phyloP scores from a whole-genome alignment of 2,329 filamentous ascomycete genomes.

The Alternaria gaisen region DNA sequence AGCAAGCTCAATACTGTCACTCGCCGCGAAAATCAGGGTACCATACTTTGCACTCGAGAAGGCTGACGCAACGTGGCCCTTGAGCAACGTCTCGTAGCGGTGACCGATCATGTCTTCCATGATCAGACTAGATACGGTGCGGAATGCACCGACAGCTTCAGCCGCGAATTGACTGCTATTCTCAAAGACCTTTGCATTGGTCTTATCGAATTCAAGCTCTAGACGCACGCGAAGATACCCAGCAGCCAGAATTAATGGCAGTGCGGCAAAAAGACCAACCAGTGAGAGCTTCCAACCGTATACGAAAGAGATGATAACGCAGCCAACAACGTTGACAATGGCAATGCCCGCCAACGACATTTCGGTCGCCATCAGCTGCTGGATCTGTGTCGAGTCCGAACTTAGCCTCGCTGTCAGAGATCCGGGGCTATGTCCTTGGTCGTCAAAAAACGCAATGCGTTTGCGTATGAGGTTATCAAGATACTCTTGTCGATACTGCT shows the following conservation, averaged over 20 bases:
- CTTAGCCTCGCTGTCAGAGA: slow-evolving; percentile 66
- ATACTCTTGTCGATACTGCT: slow-evolving; percentile 67
- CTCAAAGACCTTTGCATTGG: slow-evolving; percentile 73
- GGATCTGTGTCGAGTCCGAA: slow-evolving; percentile 66
- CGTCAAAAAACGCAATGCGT: slow-evolving; percentile 68
- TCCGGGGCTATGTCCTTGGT: slow-evolving; percentile 67
- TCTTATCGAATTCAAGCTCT: slow-evolving; percentile 73
- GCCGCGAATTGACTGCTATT: slow-evolving; percentile 78
- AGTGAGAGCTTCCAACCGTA: slow-evolving; percentile 82
- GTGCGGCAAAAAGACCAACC: slow-evolving; percentile 68
- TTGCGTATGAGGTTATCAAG: slow-evolving; percentile 68
- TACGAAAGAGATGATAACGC: slow-evolving; percentile 71
- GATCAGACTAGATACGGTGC: slow-evolving; percentile 75
- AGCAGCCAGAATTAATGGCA: slow-evolving; percentile 61
- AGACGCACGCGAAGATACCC: slow-evolving; percentile 63
- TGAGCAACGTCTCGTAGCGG: slow-evolving; percentile 68
- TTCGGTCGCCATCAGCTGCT: slow-evolving; percentile 70
- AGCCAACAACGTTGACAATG: slow-evolving; percentile 71
- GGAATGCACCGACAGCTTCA: slow-evolving; percentile 76
- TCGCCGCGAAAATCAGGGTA: slow-evolving; percentile 72
- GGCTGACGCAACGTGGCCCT: slow-evolving; percentile 66
- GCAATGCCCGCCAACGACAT: slow-evolving; percentile 69
- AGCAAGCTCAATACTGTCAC: slow-evolving; percentile 71
- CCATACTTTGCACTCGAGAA: slow-evolving; percentile 69
- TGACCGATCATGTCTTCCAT: slow-evolving; percentile 72